These are phyloP conservation scores for Gaultheria prostrata DNA, from an alignment of 148 eudicot species.

Conservation along the genomic window DNA sequence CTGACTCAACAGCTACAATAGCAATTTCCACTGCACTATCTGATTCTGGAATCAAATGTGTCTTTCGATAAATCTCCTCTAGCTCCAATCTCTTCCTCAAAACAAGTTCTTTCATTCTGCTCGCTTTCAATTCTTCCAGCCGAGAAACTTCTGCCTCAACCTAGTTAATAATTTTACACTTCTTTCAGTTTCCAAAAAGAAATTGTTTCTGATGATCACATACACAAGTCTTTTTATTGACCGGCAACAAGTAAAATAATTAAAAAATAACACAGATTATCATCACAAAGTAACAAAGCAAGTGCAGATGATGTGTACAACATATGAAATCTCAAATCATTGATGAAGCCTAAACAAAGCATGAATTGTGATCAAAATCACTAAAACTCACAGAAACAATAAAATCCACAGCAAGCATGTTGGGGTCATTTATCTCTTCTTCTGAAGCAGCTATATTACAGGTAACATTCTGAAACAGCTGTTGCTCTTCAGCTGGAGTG, in stretches of 20 bases:
- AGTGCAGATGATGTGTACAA: background rate
- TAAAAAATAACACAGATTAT: background rate
- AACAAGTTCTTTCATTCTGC: constrained; percentile 91
- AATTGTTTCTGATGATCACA: background rate
- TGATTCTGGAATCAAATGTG: constrained; percentile 63
- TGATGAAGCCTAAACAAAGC: background rate
- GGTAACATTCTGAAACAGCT: constrained; percentile 48
- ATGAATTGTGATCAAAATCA: background rate
- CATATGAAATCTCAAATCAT: background rate
- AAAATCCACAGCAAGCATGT: constrained; percentile 48
- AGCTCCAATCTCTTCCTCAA: constrained; percentile 77
- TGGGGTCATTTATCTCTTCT: constrained; percentile 53
- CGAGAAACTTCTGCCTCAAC: constrained; percentile 82
- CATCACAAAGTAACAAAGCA: background rate
- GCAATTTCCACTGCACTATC: constrained; percentile 49
- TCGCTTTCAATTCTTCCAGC: constrained; percentile 79
- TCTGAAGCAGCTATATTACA: constrained; percentile 60
- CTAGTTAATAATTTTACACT: constrained; percentile 33
- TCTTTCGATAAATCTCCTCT: constrained; percentile 70
- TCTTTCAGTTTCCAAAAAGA: background rate
- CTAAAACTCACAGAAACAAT: constrained; percentile 36
- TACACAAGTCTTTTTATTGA: background rate
- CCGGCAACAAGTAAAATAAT: background rate
- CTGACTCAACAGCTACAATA: constrained; percentile 75
- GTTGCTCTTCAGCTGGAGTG: constrained; percentile 62